Evolutionary conservation across 495 filamentous ascomycete genomes (phyloP), one percentile per base, ranked within the genome.

Genomic region (Amphirosellinia nigrospora): DNA sequence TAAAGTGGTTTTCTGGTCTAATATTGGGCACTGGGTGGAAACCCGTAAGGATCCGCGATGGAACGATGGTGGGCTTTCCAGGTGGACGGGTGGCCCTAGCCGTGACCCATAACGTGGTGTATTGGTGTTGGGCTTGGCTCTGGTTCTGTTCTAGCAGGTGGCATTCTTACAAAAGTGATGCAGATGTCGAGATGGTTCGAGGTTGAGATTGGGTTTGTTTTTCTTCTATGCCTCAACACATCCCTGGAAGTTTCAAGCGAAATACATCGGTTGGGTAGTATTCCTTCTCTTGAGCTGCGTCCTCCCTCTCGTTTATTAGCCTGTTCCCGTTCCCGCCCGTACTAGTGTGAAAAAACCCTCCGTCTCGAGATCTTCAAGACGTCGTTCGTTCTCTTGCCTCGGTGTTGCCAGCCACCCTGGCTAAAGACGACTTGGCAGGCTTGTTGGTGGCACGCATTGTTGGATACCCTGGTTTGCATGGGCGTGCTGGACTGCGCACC

Each of bases 81-180:
- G 28, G 58, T 39, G 58, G 58, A 61, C 36, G 58, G 58, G 58
- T 61, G 36, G 10, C 46, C 19, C 62, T 4, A 64, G 41, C 45
- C 32, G 45, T 32, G 45, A 32, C 23, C 63, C 43, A 53, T 65
- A 53, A 39, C 13, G 23, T 48, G 43, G 28, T 6, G 23, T 48
- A 30, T 38, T 53, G 63, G 10, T 39, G 63, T 65, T 46, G 43
- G 61, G 26, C 30, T 48, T 50, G 41, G 26, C 61, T 13, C 43
- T 64, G 43, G 61, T 53, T 53, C 50, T 53, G 30, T 64, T 64
- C 60, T 23, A 64, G 61, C 61, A 64, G 61, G 61, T 64, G 61
- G 50, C 30, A 36, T 64, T 48, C 36, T 2, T 9, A 13, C 13
- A 39, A 15, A 60, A 19, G 55, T 58, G 55, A 58, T 58, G 55